Evolutionary conservation across 345 rosid species (phyloP), one percentile per base, ranked within the genome.

Genomic region (Citrus cavaleriei): DNA sequence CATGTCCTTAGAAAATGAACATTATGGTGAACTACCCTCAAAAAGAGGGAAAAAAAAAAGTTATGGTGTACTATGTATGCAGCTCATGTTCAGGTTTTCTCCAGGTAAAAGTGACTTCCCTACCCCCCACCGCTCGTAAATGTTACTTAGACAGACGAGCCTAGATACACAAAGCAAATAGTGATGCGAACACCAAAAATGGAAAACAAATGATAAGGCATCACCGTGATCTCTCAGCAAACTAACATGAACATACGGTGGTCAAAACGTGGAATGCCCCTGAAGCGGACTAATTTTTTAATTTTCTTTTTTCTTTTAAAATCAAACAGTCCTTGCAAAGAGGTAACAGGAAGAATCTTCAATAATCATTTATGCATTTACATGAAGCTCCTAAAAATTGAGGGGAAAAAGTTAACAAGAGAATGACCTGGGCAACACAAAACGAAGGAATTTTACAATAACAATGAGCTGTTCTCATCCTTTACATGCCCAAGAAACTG

Each of bases 341-440:
- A 67, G 62, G 71, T 61, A 78, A 68, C 37, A 13, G 57, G 63
- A 74, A 63, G 55, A 74, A 82, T 77, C 73, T 76, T 79, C 74
- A 78, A 59, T 59, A 63, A 78, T 70, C 81, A 77, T 72, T 80
- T 38, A 70, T 77, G 86, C 79, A 76, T 86, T 83, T 90, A 86
- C 87, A 81, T 37, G 74, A 25, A 51, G 80, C 60, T 75, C 78
- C 78, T 60, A 66, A 79, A 70, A 46, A 68, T 60, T 38, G 42
- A 42, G 74, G 24, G 28, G 30, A 73, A 81, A 78, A 70, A 81
- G 76, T 66, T 54, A 76, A 58, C 35, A 37, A 68, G 40, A 30
- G 65, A 82, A 59, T 69, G 63, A 22, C 60, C 38, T 37, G 13
- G 30, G 57, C 40, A 78, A 3, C 7, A 27, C 7, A 10, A 65